phyloP scores from a whole-genome alignment of 1,139 yeast genomes.

The Ogataea hybrid region DNA sequence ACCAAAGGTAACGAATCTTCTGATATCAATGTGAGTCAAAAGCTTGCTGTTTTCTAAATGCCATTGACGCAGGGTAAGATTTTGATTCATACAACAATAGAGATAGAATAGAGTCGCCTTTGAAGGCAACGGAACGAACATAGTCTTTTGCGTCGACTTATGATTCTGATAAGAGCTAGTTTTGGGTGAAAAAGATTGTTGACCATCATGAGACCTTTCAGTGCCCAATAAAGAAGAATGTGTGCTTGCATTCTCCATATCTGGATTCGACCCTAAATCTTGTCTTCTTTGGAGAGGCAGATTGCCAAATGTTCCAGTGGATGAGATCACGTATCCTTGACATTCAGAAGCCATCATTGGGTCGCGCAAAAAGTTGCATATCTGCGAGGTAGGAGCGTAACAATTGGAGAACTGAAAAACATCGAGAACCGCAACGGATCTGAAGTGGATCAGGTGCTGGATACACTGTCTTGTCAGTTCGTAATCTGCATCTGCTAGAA shows the following conservation, averaged over 20 bases:
- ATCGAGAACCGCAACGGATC: slow-evolving; percentile 78
- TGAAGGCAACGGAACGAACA: slow-evolving; percentile 46
- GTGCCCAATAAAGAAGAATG: slow-evolving; percentile 15
- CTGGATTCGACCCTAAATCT: slow-evolving; percentile 21
- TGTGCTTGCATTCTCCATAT: slow-evolving; percentile 19
- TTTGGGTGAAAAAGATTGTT: slow-evolving; percentile 5
- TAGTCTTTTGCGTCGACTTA: slow-evolving; percentile 2
- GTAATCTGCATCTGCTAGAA: slow-evolving; percentile 79
- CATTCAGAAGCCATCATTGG: slow-evolving; percentile 77
- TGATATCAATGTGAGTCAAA: slow-evolving; percentile 67
- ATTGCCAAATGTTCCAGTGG: slow-evolving; percentile 26
- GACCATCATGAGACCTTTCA: slow-evolving; percentile 7
- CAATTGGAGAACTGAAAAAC: slow-evolving; percentile 85
- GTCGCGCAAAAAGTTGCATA: slow-evolving; percentile 64
- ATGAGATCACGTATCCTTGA: slow-evolving; percentile 66
- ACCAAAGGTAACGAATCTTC: slow-evolving; percentile 87
- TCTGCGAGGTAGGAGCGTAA: slow-evolving; percentile 83
- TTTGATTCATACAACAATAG: slow-evolving; percentile 77
- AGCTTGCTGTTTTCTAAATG: slow-evolving; percentile 58
- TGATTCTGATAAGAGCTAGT: slow-evolving; percentile 3
- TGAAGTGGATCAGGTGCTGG: slow-evolving; percentile 87
- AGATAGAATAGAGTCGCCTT: slow-evolving; percentile 68
- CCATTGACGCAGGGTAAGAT: slow-evolving; percentile 81
- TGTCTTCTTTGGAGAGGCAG: slow-evolving; percentile 22
- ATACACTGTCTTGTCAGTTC: slow-evolving; percentile 80